Percentiles rank a stretch among this genome's conserved stretches.
Conservation (phyloP, 345 rosid genomes). For the Cardamine occulta region DNA sequence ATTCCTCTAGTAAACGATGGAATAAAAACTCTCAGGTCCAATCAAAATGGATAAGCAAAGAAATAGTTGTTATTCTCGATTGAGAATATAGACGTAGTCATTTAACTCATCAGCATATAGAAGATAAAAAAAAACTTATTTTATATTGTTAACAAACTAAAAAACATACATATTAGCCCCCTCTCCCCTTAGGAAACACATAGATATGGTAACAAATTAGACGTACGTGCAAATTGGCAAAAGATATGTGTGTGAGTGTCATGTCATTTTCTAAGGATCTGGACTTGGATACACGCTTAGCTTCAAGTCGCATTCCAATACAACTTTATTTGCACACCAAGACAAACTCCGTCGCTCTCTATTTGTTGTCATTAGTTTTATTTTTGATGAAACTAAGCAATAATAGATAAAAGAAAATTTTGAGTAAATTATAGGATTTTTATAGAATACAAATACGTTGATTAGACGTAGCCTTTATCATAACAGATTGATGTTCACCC, state of each 20-base stretch:
- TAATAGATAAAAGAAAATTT: neutral
- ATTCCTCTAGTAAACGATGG: neutral
- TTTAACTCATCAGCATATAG: neutral
- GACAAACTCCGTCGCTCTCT: slow-evolving; percentile 40
- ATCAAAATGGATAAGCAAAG: neutral
- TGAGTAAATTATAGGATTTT: neutral
- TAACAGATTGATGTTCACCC: slow-evolving; percentile 35
- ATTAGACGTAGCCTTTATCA: slow-evolving; percentile 45
- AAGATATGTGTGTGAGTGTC: slow-evolving; percentile 38
- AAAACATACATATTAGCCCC: neutral
- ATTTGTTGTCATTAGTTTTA: slow-evolving; percentile 26
- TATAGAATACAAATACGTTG: slow-evolving; percentile 30
- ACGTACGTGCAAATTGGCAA: slow-evolving; percentile 25
- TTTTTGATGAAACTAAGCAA: slow-evolving; percentile 14
- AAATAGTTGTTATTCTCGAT: neutral
- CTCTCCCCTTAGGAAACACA: neutral
- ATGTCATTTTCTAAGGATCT: slow-evolving; percentile 68
- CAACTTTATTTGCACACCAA: slow-evolving; percentile 47
- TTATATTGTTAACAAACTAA: too few species aligned
- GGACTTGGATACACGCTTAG: slow-evolving; percentile 55
- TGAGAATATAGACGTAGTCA: too few species aligned
- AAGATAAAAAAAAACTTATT: neutral
- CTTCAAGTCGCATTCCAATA: slow-evolving; percentile 56
- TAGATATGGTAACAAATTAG: neutral
- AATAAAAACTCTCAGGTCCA: neutral